Percentiles rank a stretch among this genome's conserved stretches.
Evolutionary conservation across 2,329 filamentous ascomycete genomes (phyloP).

Genomic region (Botrytis hyacinthi): DNA sequence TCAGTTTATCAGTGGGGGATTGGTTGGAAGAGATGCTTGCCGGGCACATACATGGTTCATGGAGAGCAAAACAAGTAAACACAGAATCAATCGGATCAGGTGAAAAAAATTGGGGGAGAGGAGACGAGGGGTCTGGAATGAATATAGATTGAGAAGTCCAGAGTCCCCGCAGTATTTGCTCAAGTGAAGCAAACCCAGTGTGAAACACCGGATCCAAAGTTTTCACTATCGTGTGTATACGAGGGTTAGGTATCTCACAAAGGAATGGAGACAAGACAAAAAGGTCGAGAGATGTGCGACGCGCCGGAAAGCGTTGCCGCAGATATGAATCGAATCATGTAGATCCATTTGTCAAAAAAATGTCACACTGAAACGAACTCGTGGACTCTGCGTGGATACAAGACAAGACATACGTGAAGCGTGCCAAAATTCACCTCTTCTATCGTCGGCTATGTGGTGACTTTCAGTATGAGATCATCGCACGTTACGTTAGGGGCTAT

Average conservation of each 20-base stretch:
- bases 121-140: neutral
- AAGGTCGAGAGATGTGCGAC: neutral
- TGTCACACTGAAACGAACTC: neutral
- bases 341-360: neutral
- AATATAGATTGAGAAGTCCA: neutral
- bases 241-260: neutral
- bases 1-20: neutral
- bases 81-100: neutral
- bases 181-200: neutral
- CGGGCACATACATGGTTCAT: neutral
- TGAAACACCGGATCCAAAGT: too few species aligned
- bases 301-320: neutral
- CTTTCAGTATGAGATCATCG: neutral
- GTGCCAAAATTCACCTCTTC: too few species aligned
- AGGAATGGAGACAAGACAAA: neutral
- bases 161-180: neutral
- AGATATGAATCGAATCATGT: neutral
- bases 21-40: neutral
- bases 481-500: neutral
- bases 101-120: neutral
- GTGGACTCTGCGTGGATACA: neutral
- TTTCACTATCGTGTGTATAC: neutral
- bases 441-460: neutral
- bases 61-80: neutral
- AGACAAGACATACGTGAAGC: neutral